A percentile compares a stretch with the other conserved stretches of the same genome.
Evolutionary conservation across 352 stramenopile genomes (phyloP).

Genomic region (Pythium grandisporangium): DNA sequence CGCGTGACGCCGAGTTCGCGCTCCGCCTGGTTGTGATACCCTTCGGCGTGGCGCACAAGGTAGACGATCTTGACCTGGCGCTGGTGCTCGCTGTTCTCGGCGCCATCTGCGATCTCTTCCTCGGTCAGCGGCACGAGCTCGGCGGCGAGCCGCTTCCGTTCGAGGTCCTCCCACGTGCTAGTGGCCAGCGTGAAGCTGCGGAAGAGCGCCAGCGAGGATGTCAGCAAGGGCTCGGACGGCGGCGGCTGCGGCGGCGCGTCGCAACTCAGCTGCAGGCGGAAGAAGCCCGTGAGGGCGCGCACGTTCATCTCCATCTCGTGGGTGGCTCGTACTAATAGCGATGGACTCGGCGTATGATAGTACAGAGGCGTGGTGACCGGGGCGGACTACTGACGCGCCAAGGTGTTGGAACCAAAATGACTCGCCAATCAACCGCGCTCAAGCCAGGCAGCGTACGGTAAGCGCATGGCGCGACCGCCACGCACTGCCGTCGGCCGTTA

Average conservation of each 20-base stretch:
- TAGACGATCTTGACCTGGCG: conserved; percentile 59
- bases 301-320: too few relatives aligned
- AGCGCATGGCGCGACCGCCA: too few relatives aligned
- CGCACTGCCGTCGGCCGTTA: too few relatives aligned
- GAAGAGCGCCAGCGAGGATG: conserved; percentile 7
- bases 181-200: conserved; percentile 15
- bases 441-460: too few relatives aligned
- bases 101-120: conserved; percentile 10
- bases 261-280: conserved; percentile 2
- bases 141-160: conserved; percentile 10
- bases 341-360: too few relatives aligned
- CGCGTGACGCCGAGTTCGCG: conserved; percentile 28
- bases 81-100: background rate
- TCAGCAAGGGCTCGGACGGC: background rate
- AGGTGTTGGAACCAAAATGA: too few relatives aligned
- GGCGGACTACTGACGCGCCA: too few relatives aligned
- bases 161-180: conserved; percentile 19
- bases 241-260: too few relatives aligned
- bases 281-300: conserved; percentile 17
- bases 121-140: conserved; percentile 8
- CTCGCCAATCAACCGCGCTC: too few relatives aligned
- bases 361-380: too few relatives aligned
- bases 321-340: too few relatives aligned
- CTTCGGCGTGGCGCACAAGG: conserved; percentile 68
- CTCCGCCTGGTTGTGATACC: conserved; percentile 62